Conservation (phyloP, 306 rosid species). For the Notholithocarpus densiflorus region DNA sequence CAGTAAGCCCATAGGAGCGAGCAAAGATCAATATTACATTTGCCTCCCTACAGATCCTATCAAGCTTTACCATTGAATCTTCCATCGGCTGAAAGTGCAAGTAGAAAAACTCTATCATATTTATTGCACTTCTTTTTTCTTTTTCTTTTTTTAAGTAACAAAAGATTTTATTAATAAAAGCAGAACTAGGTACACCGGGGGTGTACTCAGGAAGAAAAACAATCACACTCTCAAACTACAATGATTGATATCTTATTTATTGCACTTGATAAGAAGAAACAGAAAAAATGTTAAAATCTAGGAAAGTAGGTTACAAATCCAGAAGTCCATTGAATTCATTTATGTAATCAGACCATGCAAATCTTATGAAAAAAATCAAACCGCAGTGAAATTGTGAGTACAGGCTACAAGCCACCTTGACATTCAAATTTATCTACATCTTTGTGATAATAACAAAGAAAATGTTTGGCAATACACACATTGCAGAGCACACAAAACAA, state of each 20-base stretch:
- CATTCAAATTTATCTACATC: background rate
- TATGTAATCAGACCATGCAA: background rate
- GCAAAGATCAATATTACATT: constrained; percentile 80
- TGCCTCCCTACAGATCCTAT: constrained; percentile 75
- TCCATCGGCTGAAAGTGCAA: constrained; percentile 66
- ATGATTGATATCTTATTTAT: constrained; percentile 18
- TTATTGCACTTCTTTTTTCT: background rate
- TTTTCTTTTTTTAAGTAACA: no score
- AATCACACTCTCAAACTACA: no score
- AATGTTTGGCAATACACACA: background rate
- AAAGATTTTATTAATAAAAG: no score
- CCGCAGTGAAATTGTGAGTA: background rate
- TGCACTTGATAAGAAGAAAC: background rate
- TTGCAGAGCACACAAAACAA: background rate
- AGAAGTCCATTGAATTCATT: background rate
- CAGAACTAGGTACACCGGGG: no score
- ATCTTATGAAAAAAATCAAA: background rate
- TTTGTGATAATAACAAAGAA: background rate
- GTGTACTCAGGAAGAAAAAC: no score
- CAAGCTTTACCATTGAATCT: constrained; percentile 85
- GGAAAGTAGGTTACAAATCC: background rate
- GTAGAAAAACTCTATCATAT: constrained; percentile 27
- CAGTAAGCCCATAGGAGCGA: constrained; percentile 95
- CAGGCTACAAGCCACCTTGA: background rate
- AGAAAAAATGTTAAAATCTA: background rate